These are phyloP conservation scores for Saccharomyces hybrid DNA, from an alignment of 1,139 yeast genomes.

Conservation along the genomic window DNA sequence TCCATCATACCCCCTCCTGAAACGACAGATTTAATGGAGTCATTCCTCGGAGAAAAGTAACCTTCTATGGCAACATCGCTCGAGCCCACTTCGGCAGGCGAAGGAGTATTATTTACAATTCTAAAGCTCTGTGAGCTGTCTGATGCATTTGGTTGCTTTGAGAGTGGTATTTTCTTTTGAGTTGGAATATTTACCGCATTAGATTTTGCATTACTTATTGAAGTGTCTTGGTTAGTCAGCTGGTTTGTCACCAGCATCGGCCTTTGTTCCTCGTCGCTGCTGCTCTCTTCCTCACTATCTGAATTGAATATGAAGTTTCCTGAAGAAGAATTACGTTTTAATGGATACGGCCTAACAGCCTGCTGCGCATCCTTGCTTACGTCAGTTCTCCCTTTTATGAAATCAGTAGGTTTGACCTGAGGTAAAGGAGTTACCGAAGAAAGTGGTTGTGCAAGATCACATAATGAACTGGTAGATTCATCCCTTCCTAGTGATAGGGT, in stretches of 20 bases:
- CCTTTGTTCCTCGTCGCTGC: neutral
- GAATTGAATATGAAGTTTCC: constrained; percentile 27
- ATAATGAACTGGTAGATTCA: constrained; percentile 19
- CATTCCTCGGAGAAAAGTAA: constrained; percentile 29
- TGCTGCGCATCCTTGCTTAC: neutral
- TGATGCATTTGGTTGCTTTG: neutral
- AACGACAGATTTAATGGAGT: constrained; percentile 22
- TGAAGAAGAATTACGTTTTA: constrained; percentile 16
- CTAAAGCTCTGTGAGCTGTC: constrained; percentile 8
- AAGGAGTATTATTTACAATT: constrained; percentile 11
- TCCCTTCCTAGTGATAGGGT: constrained; percentile 26
- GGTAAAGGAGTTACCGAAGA: neutral
- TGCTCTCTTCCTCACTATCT: constrained; percentile 20
- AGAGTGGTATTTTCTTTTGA: neutral
- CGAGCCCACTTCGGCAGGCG: constrained; percentile 18
- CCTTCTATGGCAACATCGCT: constrained; percentile 47
- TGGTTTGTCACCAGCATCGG: neutral
- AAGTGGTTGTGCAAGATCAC: constrained; percentile 12
- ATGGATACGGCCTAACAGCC: neutral
- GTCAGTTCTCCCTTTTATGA: neutral
- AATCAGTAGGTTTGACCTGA: neutral
- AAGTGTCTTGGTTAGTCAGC: neutral
- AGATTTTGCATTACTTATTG: neutral
- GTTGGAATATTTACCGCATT: neutral
- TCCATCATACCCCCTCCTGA: constrained; percentile 13